Base-by-base conservation (phyloP, 306 rosid species). In the Trifolium dubium region DNA sequence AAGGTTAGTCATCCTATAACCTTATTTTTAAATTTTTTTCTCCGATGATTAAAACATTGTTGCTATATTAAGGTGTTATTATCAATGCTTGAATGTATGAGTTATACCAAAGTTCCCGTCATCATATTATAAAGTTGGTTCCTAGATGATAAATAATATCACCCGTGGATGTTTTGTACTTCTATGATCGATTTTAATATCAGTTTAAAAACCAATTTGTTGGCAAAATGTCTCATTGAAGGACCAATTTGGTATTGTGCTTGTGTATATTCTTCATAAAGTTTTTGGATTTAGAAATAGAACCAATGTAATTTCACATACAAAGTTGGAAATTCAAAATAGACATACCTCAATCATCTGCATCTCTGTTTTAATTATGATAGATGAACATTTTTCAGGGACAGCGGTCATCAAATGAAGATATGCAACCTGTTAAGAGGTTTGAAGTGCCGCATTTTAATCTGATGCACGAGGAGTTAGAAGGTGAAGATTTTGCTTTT, bases 381-480 rank as follows among this genome's bases (percentile, higher is more conserved):
- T 61, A 11, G 17, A 31, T 50, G 41, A 35, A 73, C 50, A 9
- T 64, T 51, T 80, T 84, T 66, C 85, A 93, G 96, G 96, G 97
- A 81, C 86, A 77, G 71, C 86, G 91, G 67, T 75, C 80, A 8
- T 68, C 61, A 0, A 43, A 65, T 40, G 84, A 77, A 44, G 80
- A 82, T 72, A 71, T 49, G 18, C 73, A 80, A 64, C 73, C 80
- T 6, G 82, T 70, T 30, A 77, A 88, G 89, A 83, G 80, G 67
- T 54, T 62, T 44, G 85, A 84, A 78, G 61, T 12, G 40, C 83
- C 87, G 1, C 69, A 85, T 6, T 78, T 91, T 46, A 79, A 77
- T 74, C 84, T 89, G 71, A 12, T 83, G 68, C 97, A 93, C 46
- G 97, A 91, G 72, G 98, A 93, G 71, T 86, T 93, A 79, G 96